Evolutionary conservation across 1,284 basidiomycete species (phyloP), one percentile per base, ranked within the genome.

Genomic region (Polyporus tsugae): DNA sequence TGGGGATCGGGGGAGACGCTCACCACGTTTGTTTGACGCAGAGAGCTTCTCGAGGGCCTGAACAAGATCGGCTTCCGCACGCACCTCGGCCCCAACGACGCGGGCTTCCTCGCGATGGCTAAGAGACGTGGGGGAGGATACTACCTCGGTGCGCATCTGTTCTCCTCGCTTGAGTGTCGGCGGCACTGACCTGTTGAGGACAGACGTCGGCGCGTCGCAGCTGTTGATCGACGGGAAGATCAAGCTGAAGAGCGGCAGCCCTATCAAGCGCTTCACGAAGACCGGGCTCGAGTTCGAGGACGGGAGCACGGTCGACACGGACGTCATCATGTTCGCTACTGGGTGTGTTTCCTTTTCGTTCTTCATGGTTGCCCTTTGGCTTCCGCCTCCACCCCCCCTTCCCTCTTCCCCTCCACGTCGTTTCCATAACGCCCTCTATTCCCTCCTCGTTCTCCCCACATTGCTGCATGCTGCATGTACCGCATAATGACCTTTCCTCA

Each of bases 271-370:
- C 52, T 90, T 88, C 75, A 90, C 86, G 0, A 82, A 86, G 71
- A 84, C 78, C 7, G 87, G 87, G 0, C 75, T 94, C 11, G 83
- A 82, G 60, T 94, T 94, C 73, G 85, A 86, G 66, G 85, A 94
- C 70, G 91, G 91, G 9, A 87, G 84, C 35, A 85, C 85, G 70
- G 77, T 93, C 38, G 79, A 86, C 11, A 91, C 89, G 15, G 92
- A 95, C 76, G 85, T 91, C 17, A 86, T 94, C 33, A 74, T 94
- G 17, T 89, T 90, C 77, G 87, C 89, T 2, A 92, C 89, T 9
- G 90, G 90, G 83, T 91, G 76, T 67, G 76, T 70, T 5, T n/a
- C 15, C 29, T 29, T 29, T 29, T 25, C 6, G 76, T n/a, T n/a
- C n/a, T 61, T 36, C 49, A 33, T 60, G 6, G 36, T 41, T 35